A percentile compares a stretch with the other conserved stretches of the same genome.
phyloP scores from a whole-genome alignment of 192 early-diverging fungal genomes.

The Obelidium mucronatum region DNA sequence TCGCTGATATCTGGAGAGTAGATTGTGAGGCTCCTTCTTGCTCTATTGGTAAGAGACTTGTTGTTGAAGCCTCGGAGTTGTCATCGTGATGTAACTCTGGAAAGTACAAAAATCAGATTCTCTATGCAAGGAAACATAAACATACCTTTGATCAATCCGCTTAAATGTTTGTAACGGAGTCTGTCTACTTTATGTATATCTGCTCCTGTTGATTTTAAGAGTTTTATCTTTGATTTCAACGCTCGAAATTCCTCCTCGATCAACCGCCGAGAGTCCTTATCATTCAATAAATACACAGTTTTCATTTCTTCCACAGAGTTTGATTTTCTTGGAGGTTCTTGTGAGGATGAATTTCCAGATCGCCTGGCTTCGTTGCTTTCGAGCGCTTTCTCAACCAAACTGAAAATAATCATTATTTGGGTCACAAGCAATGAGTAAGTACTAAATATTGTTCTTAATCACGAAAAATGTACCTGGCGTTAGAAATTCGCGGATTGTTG shows the following conservation, averaged over 20 bases:
- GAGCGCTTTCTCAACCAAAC: not conserved
- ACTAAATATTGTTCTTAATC: not conserved
- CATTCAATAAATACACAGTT: not conserved
- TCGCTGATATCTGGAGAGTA: constrained; percentile 11
- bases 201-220: constrained; percentile 13
- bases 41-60: not conserved
- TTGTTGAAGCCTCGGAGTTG: not conserved
- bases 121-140: not conserved
- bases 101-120: not conserved
- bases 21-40: not conserved
- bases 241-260: constrained; percentile 32
- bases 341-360: not conserved
- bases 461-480: not conserved
- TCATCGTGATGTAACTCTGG: not conserved
- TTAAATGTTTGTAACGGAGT: constrained; percentile 25
- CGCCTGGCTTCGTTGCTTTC: not conserved
- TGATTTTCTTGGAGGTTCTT: not conserved
- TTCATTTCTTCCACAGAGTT: not conserved
- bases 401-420: not conserved
- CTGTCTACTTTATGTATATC: constrained; percentile 33
- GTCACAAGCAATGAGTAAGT: no score
- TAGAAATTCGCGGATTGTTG: not conserved
- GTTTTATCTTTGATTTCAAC: constrained; percentile 13
- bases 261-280: not conserved
- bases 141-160: constrained; percentile 21